Conservation (phyloP, 805 yeast species). For the Wickerhamomyces rabaulensis region DNA sequence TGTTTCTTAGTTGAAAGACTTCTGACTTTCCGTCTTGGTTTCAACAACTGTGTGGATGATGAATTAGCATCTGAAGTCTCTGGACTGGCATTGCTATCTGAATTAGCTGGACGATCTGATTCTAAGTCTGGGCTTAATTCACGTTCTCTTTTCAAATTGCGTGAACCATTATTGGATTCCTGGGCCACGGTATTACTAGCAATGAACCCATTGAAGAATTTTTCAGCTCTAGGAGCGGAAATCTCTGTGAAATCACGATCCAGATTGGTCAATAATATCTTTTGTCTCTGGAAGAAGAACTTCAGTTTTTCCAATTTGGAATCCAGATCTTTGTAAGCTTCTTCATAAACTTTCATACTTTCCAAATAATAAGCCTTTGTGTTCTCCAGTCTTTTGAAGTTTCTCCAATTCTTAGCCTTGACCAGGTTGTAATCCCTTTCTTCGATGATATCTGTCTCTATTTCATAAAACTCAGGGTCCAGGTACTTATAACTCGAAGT, state of each 20-base stretch:
- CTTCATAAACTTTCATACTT: slow-evolving; percentile 22
- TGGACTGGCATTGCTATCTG: not conserved
- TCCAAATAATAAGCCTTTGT: slow-evolving; percentile 22
- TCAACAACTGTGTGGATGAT: not conserved
- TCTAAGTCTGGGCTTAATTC: not conserved
- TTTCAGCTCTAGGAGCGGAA: slow-evolving; percentile 24
- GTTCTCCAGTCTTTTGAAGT: slow-evolving; percentile 23
- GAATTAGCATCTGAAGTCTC: not conserved
- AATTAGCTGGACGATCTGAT: not conserved
- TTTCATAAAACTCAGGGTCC: slow-evolving; percentile 9
- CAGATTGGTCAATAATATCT: slow-evolving; percentile 18
- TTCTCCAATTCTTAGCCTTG: slow-evolving; percentile 20
- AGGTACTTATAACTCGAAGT: slow-evolving; percentile 2
- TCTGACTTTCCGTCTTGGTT: not conserved
- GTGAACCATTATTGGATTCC: not conserved
- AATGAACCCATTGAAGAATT: slow-evolving; percentile 25
- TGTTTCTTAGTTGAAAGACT: not conserved
- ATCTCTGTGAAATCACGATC: slow-evolving; percentile 26
- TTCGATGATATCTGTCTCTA: slow-evolving; percentile 28
- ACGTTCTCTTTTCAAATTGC: not conserved
- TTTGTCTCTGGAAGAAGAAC: slow-evolving; percentile 27
- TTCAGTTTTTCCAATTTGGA: slow-evolving; percentile 28
- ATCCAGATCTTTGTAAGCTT: slow-evolving; percentile 22
- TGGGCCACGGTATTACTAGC: no score
- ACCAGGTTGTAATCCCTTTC: slow-evolving; percentile 28